phyloP scores from a whole-genome alignment of 257 asterid species.

The Prunella vulgaris region DNA sequence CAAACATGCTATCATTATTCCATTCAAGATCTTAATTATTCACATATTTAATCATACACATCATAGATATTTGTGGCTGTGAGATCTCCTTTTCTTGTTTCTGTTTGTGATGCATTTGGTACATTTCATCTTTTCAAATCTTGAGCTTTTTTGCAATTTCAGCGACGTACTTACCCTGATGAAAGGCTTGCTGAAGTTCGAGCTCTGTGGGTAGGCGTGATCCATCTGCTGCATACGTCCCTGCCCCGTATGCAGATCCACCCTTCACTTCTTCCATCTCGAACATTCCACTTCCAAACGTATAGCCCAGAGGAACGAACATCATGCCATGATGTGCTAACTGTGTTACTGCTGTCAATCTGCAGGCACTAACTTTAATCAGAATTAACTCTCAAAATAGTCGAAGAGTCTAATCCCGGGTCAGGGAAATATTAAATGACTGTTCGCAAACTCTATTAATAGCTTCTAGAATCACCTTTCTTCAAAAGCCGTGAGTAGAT shows the following conservation, averaged over 20 bases:
- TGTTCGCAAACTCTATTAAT: too few relatives aligned
- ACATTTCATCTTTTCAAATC: neutral
- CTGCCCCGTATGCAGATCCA: slow-evolving; percentile 82
- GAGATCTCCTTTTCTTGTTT: neutral
- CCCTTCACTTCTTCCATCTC: slow-evolving; percentile 84
- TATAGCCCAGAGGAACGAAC: slow-evolving; percentile 79
- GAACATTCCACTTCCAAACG: slow-evolving; percentile 75
- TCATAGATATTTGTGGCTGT: too few relatives aligned
- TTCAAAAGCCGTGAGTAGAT: too few relatives aligned
- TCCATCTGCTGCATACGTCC: slow-evolving; percentile 87
- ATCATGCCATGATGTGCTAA: slow-evolving; percentile 90
- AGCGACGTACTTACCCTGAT: slow-evolving; percentile 83
- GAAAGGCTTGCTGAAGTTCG: slow-evolving; percentile 77
- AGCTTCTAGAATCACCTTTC: too few relatives aligned
- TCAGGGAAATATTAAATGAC: too few relatives aligned
- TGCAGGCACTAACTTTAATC: slow-evolving; percentile 17
- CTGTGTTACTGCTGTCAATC: slow-evolving; percentile 78
- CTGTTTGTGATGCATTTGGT: neutral
- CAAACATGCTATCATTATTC: neutral
- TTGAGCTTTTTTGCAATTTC: slow-evolving; percentile 63
- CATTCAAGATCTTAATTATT: neutral
- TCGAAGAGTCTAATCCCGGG: neutral
- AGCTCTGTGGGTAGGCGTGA: slow-evolving; percentile 71
- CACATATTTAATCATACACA: too few relatives aligned
- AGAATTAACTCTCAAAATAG: neutral